A percentile compares a stretch with the other conserved stretches of the same genome.
These are phyloP conservation scores for Anthoceros angustus DNA, from an alignment of 225 moss, liverwort and hornwort genomes.

Conservation along the genomic window DNA sequence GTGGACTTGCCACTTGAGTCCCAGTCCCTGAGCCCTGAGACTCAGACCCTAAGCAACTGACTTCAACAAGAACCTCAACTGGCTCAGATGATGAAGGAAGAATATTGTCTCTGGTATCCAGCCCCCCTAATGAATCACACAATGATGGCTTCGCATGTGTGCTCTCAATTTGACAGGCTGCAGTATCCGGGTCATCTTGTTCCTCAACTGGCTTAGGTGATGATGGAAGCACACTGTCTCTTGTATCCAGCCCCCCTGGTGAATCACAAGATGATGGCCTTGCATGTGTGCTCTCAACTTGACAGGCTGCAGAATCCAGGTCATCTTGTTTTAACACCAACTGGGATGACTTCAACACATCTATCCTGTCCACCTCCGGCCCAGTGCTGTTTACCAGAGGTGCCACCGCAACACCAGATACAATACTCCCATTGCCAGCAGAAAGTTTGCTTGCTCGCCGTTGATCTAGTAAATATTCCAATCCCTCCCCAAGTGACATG, in stretches of 20 bases:
- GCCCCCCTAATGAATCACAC: not conserved
- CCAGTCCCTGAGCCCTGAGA: not conserved
- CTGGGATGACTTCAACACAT: not conserved
- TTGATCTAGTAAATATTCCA: conserved; percentile 35
- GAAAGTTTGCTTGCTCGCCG: conserved; percentile 14
- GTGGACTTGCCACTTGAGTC: conserved; percentile 11
- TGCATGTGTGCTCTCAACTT: not conserved
- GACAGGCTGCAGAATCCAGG: not conserved
- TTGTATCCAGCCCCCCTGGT: not conserved
- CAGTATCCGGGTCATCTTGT: not conserved
- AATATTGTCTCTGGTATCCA: not conserved
- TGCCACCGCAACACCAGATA: not conserved
- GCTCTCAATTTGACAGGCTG: not conserved
- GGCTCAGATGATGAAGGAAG: not conserved
- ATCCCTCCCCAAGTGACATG: conserved; percentile 44
- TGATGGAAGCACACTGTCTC: not conserved
- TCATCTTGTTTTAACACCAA: not conserved
- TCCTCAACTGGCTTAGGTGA: not conserved
- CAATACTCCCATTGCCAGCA: not conserved
- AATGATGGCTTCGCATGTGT: not conserved
- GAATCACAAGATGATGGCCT: not conserved
- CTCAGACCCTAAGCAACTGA: not conserved
- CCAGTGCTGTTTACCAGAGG: not conserved
- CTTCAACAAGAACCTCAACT: not conserved
- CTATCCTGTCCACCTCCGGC: not conserved